phyloP scores from a whole-genome alignment of 345 rosid species.

The Microcos paniculata region DNA sequence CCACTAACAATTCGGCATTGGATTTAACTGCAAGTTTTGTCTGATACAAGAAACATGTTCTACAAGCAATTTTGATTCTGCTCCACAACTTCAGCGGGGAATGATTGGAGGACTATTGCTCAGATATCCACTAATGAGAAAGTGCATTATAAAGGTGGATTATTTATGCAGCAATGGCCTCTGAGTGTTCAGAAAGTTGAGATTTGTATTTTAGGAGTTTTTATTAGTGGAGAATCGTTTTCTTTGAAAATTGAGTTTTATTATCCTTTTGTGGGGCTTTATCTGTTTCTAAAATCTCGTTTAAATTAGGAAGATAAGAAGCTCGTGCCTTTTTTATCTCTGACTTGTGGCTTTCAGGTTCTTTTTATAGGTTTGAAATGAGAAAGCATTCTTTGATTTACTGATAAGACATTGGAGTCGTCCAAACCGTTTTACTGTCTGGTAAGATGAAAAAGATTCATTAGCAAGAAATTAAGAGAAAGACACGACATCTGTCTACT shows the following conservation, averaged over 20 bases:
- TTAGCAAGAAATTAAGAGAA: neutral
- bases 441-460: neutral
- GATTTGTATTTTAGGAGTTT: neutral
- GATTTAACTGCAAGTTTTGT: conserved; percentile 18
- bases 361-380: neutral
- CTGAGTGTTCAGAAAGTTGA: neutral
- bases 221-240: neutral
- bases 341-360: neutral
- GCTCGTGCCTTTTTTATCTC: neutral
- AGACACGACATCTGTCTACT: no score
- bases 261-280: neutral
- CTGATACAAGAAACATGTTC: neutral
- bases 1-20: neutral
- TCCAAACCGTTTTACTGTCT: neutral
- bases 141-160: neutral
- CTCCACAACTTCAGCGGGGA: neutral
- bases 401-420: neutral
- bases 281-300: neutral
- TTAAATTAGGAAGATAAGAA: neutral
- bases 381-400: neutral
- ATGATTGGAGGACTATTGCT: neutral
- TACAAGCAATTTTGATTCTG: neutral
- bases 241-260: neutral
- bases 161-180: neutral
- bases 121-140: neutral